Evolutionary conservation across 108 stramenopile genomes (phyloP).

Genomic region (Cylindrotheca closterium): DNA sequence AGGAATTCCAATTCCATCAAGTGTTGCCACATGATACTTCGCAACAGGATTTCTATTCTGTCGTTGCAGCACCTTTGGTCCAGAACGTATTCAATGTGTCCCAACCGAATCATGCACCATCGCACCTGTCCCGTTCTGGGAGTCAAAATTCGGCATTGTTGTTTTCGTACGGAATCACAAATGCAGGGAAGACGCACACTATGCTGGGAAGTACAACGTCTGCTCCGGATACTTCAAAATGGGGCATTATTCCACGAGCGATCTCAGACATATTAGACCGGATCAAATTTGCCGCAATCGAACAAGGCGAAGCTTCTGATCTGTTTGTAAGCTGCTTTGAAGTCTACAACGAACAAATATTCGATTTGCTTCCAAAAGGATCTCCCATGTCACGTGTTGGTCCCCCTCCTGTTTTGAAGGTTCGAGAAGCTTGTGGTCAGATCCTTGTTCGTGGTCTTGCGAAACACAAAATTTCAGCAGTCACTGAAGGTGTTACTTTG

Average conservation of each 20-base stretch:
- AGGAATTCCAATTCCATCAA: constrained; percentile 73
- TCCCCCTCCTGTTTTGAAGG: constrained; percentile 60
- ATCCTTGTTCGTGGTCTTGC: constrained; percentile 84
- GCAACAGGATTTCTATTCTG: constrained; percentile 62
- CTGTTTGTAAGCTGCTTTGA: constrained; percentile 90
- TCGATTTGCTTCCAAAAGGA: constrained; percentile 78
- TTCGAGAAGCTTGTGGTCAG: constrained; percentile 84
- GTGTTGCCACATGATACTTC: constrained; percentile 61
- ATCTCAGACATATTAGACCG: constrained; percentile 68
- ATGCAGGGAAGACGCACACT: constrained; percentile 98
- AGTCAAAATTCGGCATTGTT: constrained; percentile 72
- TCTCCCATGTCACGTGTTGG: constrained; percentile 7
- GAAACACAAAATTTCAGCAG: constrained; percentile 63
- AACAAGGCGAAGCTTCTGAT: constrained; percentile 18
- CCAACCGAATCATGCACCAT: background rate
- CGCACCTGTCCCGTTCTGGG: background rate
- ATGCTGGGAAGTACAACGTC: constrained; percentile 81
- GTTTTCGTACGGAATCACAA: constrained; percentile 98
- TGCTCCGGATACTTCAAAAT: constrained; percentile 35
- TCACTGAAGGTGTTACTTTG: constrained; percentile 66
- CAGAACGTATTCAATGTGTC: constrained; percentile 54
- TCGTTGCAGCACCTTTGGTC: constrained; percentile 66
- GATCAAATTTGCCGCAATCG: constrained; percentile 14
- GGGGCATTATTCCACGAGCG: constrained; percentile 84
- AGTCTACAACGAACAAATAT: constrained; percentile 97